Evolutionary conservation across 148 eudicot species (phyloP).

Genomic region (Dianthus caryophyllus): DNA sequence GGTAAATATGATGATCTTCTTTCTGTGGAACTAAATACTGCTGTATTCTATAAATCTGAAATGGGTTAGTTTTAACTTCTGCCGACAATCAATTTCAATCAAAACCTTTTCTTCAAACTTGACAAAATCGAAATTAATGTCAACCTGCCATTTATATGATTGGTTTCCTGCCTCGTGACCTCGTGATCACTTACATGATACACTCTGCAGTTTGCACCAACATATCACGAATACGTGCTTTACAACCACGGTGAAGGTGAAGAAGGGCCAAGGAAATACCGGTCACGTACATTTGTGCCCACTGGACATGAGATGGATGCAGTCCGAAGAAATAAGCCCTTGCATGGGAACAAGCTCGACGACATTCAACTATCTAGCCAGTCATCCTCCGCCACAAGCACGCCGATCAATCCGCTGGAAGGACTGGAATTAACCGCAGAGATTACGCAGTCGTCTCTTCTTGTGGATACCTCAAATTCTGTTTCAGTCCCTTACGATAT

Average conservation of each 20-base stretch:
- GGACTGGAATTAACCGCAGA: constrained; percentile 32
- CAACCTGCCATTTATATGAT: not conserved
- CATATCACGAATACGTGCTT: constrained; percentile 94
- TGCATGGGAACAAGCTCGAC: constrained; percentile 53
- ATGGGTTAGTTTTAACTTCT: not conserved
- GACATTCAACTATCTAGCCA: constrained; percentile 56
- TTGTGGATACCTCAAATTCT: constrained; percentile 57
- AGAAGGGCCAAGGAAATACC: constrained; percentile 76
- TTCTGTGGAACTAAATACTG: not conserved
- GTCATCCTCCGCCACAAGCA: constrained; percentile 51
- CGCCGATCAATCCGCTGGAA: constrained; percentile 34
- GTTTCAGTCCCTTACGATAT: constrained; percentile 57
- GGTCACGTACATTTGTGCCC: constrained; percentile 90
- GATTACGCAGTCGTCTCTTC: constrained; percentile 51
- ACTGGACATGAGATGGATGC: constrained; percentile 94
- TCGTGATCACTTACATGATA: not conserved
- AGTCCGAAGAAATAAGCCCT: constrained; percentile 61
- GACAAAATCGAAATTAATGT: not conserved
- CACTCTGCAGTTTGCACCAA: constrained; percentile 81
- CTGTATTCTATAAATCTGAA: not conserved
- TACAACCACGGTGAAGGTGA: constrained; percentile 85
- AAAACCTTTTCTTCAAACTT: not conserved
- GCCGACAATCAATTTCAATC: not conserved
- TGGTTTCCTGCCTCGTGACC: constrained; percentile 10
- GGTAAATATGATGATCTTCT: not conserved